Conservation (phyloP, 805 yeast species). For the Kluyveromyces dobzhanskii region DNA sequence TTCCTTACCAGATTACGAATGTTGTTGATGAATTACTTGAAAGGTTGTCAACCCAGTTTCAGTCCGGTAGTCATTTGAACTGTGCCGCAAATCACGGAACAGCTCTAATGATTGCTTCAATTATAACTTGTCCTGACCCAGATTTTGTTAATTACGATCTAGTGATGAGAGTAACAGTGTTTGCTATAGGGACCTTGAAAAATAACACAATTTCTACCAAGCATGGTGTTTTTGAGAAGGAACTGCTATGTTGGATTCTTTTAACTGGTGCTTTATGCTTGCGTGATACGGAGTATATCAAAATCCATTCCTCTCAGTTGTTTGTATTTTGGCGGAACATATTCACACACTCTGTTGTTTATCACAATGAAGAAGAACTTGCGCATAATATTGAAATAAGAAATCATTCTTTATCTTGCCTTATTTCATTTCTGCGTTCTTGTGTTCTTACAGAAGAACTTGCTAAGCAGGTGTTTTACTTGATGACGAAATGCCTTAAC, state of each 20-base stretch:
- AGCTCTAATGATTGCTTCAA: conserved; percentile 31
- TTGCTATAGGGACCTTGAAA: conserved; percentile 38
- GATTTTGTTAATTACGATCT: conserved; percentile 39
- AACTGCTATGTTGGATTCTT: conserved; percentile 51
- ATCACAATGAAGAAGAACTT: conserved; percentile 30
- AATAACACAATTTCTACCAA: conserved; percentile 27
- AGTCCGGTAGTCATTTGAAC: conserved; percentile 19
- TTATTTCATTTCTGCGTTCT: conserved; percentile 42
- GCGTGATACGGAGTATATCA: conserved; percentile 42
- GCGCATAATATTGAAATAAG: conserved; percentile 42
- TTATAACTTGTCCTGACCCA: conserved; percentile 29
- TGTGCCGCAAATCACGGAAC: conserved; percentile 33
- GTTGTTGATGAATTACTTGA: conserved; percentile 29
- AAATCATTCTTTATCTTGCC: conserved; percentile 49
- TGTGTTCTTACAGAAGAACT: conserved; percentile 34
- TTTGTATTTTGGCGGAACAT: conserved; percentile 57
- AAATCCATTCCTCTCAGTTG: conserved; percentile 50
- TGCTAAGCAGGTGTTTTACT: conserved; percentile 37
- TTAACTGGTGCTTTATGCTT: conserved; percentile 57
- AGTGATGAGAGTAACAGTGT: conserved; percentile 36
- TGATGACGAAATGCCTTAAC: conserved; percentile 37
- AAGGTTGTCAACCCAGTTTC: conserved; percentile 30
- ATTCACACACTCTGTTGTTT: conserved; percentile 41
- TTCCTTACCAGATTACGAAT: conserved; percentile 31
- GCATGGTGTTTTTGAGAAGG: conserved; percentile 28